A percentile compares a stretch with the other conserved stretches of the same genome.
These are phyloP conservation scores for Colletotrichum shisoi DNA, from an alignment of 2,329 filamentous ascomycete species.

Conservation along the genomic window DNA sequence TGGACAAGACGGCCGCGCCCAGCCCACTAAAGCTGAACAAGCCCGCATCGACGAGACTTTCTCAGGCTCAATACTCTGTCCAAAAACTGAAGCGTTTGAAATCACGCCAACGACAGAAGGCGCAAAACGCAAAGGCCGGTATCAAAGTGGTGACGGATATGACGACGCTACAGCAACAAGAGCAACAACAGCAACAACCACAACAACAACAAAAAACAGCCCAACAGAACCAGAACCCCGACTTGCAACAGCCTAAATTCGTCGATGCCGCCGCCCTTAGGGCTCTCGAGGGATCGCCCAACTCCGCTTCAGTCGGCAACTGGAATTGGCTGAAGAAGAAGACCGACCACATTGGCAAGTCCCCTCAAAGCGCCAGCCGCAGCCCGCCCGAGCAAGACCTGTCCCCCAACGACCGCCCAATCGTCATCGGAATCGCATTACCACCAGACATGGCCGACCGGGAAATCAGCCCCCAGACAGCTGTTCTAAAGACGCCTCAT, in stretches of 20 bases:
- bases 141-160: slow-evolving; percentile 77
- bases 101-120: slow-evolving; percentile 68
- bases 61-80: slow-evolving; percentile 47
- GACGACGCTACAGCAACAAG: slow-evolving; percentile 58
- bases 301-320: slow-evolving; percentile 62
- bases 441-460: slow-evolving; percentile 57
- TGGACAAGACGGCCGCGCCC: slow-evolving; percentile 32
- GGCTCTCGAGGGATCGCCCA: slow-evolving; percentile 66
- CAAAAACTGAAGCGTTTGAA: slow-evolving; percentile 58
- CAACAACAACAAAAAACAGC: slow-evolving; percentile 54
- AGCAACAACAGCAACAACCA: slow-evolving; percentile 56
- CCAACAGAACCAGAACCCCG: slow-evolving; percentile 45
- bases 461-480: slow-evolving; percentile 60
- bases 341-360: slow-evolving; percentile 42
- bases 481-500: slow-evolving; percentile 52
- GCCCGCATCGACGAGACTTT: slow-evolving; percentile 28
- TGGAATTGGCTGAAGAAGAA: slow-evolving; percentile 64
- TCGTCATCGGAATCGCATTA: slow-evolving; percentile 75
- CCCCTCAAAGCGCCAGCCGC: slow-evolving; percentile 43
- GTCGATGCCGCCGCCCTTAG: slow-evolving; percentile 67
- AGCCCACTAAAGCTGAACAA: slow-evolving; percentile 33
- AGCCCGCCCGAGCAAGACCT: slow-evolving; percentile 56
- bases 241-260: slow-evolving; percentile 55
- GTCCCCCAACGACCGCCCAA: slow-evolving; percentile 74
- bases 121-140: slow-evolving; percentile 67